Conservation (phyloP, 805 yeast species). For the Maudiozyma barnettii region DNA sequence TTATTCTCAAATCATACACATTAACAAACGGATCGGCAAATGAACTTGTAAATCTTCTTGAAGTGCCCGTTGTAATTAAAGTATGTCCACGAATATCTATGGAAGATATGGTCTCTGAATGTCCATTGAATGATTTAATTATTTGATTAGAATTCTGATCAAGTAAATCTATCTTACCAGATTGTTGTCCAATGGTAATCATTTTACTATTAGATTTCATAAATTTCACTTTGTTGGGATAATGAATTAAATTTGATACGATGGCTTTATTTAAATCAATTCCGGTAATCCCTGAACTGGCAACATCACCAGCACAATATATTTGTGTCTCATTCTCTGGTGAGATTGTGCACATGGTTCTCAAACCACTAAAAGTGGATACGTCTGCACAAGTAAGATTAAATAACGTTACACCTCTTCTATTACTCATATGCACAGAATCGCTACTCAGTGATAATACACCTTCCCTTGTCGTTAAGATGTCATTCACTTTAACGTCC, state of each 20-base stretch:
- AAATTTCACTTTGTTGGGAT: constrained; percentile 37
- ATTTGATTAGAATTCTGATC: constrained; percentile 44
- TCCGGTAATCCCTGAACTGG: constrained; percentile 31
- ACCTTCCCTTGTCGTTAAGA: constrained; percentile 49
- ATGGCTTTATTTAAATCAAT: constrained; percentile 35
- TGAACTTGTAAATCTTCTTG: constrained; percentile 49
- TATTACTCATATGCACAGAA: constrained; percentile 43
- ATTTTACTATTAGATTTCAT: constrained; percentile 45
- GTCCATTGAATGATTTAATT: constrained; percentile 48
- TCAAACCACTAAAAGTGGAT: constrained; percentile 29
- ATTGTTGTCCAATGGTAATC: constrained; percentile 46
- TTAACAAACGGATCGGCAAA: constrained; percentile 73
- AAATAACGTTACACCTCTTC: constrained; percentile 45
- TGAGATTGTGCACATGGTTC: constrained; percentile 34
- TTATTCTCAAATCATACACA: constrained; percentile 66
- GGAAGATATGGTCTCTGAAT: constrained; percentile 48
- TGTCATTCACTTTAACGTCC: constrained; percentile 38
- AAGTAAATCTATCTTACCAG: constrained; percentile 55
- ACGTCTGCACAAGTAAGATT: constrained; percentile 23
- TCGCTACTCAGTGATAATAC: constrained; percentile 45
- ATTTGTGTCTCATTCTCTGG: constrained; percentile 35
- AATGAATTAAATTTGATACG: constrained; percentile 32
- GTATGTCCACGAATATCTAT: constrained; percentile 57
- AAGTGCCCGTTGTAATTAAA: constrained; percentile 73
- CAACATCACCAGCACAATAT: constrained; percentile 34